These are phyloP conservation scores for Acorus gramineus DNA, from an alignment of 106 monocot species.

Conservation along the genomic window DNA sequence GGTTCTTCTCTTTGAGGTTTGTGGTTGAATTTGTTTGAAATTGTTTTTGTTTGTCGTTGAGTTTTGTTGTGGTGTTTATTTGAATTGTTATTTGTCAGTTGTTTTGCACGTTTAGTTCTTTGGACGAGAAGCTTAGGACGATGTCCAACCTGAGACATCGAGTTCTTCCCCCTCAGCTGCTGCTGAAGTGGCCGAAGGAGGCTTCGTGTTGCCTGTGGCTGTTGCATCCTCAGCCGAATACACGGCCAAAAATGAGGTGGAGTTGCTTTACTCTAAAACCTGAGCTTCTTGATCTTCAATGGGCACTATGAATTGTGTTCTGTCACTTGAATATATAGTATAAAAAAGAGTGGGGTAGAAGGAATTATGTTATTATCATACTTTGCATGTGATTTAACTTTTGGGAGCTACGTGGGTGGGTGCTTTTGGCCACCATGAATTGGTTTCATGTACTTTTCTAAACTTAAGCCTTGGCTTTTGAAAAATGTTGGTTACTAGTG, in stretches of 20 bases:
- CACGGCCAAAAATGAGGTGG: constrained; percentile 8
- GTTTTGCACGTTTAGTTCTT: constrained; percentile 3
- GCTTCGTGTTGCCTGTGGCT: constrained; percentile 13
- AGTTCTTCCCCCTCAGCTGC: constrained; percentile 7
- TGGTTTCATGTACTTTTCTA: too few species aligned
- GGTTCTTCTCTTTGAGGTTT: constrained; percentile 19
- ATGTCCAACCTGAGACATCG: constrained; percentile 9
- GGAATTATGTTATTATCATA: too few species aligned
- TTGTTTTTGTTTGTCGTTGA: neutral
- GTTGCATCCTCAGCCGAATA: constrained; percentile 7
- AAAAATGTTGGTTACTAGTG: too few species aligned
- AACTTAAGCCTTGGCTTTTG: too few species aligned
- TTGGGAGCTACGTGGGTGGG: too few species aligned
- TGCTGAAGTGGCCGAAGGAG: constrained; percentile 10
- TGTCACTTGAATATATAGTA: too few species aligned
- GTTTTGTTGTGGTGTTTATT: neutral
- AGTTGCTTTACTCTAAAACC: neutral
- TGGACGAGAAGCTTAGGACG: constrained; percentile 7
- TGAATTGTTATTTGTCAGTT: neutral
- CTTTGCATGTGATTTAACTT: too few species aligned
- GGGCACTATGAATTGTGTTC: too few species aligned
- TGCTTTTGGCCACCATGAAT: too few species aligned
- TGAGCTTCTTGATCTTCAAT: too few species aligned
- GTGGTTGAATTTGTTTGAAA: neutral
- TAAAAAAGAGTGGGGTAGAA: too few species aligned